These are phyloP conservation scores for Schwanniomyces polymorphus DNA, from an alignment of 805 yeast species.

Conservation along the genomic window DNA sequence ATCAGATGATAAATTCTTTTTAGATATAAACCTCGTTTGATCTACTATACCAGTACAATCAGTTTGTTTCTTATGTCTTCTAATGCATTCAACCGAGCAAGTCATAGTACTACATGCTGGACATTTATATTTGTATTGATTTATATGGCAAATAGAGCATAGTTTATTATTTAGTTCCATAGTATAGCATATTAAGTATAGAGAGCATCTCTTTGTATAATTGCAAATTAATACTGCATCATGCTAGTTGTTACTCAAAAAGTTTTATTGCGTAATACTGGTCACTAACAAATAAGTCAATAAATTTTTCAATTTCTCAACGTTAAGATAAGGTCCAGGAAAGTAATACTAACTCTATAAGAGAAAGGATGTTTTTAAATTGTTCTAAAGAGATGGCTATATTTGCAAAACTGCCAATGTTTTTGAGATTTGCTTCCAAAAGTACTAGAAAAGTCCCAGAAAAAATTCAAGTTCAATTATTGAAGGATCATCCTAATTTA, in stretches of 20 bases:
- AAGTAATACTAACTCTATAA: not conserved
- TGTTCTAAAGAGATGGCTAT: not conserved
- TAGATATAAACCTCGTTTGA: constrained; percentile 55
- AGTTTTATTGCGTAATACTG: not conserved
- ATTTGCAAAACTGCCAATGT: not conserved
- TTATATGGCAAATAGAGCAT: constrained; percentile 37
- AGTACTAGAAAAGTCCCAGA: constrained; percentile 6
- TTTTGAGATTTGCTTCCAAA: constrained; percentile 4
- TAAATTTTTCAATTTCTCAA: constrained; percentile 4
- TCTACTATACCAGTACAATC: constrained; percentile 70
- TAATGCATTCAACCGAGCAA: constrained; percentile 73
- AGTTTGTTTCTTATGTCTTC: constrained; percentile 60
- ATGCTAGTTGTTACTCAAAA: not conserved
- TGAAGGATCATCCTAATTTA: constrained; percentile 60
- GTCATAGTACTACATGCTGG: constrained; percentile 72
- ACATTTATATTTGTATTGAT: constrained; percentile 64
- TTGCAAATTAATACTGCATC: not conserved
- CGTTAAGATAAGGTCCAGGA: not conserved
- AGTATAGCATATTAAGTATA: not conserved
- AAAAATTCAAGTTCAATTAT: constrained; percentile 71
- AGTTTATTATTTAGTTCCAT: constrained; percentile 4
- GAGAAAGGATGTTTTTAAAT: not conserved
- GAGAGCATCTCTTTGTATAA: not conserved
- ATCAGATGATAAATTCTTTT: constrained; percentile 40
- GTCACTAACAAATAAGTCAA: not conserved